Base-by-base conservation (phyloP, 1,284 basidiomycete genomes). In the Leccinum pachyderme region DNA sequence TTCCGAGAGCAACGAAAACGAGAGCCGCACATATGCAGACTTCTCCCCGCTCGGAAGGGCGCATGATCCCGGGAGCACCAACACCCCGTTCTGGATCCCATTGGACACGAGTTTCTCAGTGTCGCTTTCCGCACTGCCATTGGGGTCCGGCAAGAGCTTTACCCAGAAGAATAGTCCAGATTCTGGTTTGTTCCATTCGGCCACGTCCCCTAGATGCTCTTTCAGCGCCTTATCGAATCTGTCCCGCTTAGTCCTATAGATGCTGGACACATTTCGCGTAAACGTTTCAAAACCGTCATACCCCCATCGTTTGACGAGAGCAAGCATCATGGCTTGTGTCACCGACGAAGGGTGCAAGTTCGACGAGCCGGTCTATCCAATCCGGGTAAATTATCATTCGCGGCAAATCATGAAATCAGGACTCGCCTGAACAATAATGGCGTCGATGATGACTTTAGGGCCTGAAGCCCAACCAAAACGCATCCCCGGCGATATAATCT, bases 101-200 rank as follows among this genome's bases (percentile, higher is more conserved):
- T 86, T 86, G 27, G 82, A 86, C 50, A 81, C 90, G 47, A 95
- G 69, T n/a, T 76, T 71, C 62, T 83, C 82, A 2, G 89, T 90
- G 72, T 96, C 91, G 18, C 79, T 81, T 46, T 78, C 77, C 29
- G 46, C 43, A 15, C 47, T 81, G 7, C 73, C 72, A 9, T 72
- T 68, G 29, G 57, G 57, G 22, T 55, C 61, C 44, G 83, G 63
- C 12, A 80, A 72, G 15, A 84, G 74, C 66, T 83, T 87, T 72
- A 85, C 85, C 85, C 90, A 93, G 67, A 82, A 46, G 73, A 93
- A 92, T 86, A 92, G 87, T 56, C 93, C 93, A 2, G 93, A 89
- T 47, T 91, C 86, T 1, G 94, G 94, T 2, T 79, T 78, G 41
- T 75, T 81, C 92, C 94, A 96, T 60, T 87, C 84, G 1, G 85